phyloP scores from a whole-genome alignment of 2,329 filamentous ascomycete species.

The Volutella citrinella region DNA sequence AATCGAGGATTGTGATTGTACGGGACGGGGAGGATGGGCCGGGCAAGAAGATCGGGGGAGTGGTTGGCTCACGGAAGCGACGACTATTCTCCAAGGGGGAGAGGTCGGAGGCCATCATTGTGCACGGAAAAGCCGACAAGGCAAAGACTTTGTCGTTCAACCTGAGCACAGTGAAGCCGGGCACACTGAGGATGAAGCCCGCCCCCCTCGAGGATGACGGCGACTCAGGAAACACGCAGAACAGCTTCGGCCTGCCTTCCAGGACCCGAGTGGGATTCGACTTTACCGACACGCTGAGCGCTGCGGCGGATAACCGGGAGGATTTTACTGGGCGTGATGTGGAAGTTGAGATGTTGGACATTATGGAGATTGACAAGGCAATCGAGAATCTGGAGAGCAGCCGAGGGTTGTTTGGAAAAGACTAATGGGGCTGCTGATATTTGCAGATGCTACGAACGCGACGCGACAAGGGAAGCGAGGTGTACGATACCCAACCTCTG shows the following conservation, averaged over 20 bases:
- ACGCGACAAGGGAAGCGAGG: slow-evolving; percentile 13
- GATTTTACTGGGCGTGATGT: slow-evolving; percentile 51
- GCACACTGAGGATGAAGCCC: slow-evolving; percentile 31
- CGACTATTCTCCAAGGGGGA: slow-evolving; percentile 37
- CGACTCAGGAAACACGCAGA: slow-evolving; percentile 15
- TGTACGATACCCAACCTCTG: slow-evolving; percentile 41
- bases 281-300: slow-evolving; percentile 50
- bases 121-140: slow-evolving; percentile 44
- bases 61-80: slow-evolving; percentile 31
- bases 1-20: slow-evolving; percentile 53
- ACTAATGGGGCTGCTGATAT: slow-evolving; percentile 27
- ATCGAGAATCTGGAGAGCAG: slow-evolving; percentile 53
- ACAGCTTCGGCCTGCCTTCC: slow-evolving; percentile 22
- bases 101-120: slow-evolving; percentile 51
- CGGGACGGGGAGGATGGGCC: slow-evolving; percentile 50
- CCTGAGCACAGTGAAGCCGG: slow-evolving; percentile 44
- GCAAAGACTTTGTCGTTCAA: slow-evolving; percentile 45
- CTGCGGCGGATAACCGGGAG: slow-evolving; percentile 50
- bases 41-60: slow-evolving; percentile 41
- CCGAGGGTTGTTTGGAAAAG: slow-evolving; percentile 49
- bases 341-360: slow-evolving; percentile 61
- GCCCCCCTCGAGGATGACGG: slow-evolving; percentile 20
- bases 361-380: slow-evolving; percentile 63
- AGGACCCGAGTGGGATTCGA: slow-evolving; percentile 41
- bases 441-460: slow-evolving; percentile 17